Percentiles rank a stretch among this genome's conserved stretches.
These are phyloP conservation scores for Myxozyma geophila DNA, from an alignment of 805 yeast species.

Conservation along the genomic window DNA sequence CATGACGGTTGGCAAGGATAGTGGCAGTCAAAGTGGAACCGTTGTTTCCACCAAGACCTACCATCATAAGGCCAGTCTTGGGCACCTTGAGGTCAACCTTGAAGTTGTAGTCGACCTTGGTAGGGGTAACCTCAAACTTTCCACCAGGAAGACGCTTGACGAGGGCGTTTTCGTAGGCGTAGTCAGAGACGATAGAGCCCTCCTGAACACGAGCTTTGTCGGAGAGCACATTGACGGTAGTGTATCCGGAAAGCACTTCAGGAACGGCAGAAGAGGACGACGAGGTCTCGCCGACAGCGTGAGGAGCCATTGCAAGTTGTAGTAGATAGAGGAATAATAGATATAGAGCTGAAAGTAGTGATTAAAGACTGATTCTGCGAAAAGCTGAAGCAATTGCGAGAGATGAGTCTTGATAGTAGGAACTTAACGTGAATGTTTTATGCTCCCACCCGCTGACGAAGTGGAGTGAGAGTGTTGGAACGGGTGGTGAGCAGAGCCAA, in stretches of 20 bases:
- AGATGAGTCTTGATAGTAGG: neutral
- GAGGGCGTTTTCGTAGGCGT: constrained; percentile 71
- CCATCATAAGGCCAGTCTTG: constrained; percentile 79
- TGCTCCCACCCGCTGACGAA: constrained; percentile 51
- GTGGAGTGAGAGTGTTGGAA: constrained; percentile 50
- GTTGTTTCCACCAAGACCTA: constrained; percentile 96
- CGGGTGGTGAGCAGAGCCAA: constrained; percentile 52
- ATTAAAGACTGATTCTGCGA: too few relatives aligned
- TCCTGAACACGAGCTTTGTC: constrained; percentile 57
- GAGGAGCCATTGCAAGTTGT: constrained; percentile 44
- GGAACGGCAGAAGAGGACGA: constrained; percentile 42
- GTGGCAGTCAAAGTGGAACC: constrained; percentile 91
- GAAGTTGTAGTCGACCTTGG: constrained; percentile 75
- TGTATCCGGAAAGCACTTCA: constrained; percentile 47
- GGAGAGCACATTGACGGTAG: constrained; percentile 58
- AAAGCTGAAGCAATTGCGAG: neutral
- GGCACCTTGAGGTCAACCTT: constrained; percentile 82
- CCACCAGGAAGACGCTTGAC: constrained; percentile 35
- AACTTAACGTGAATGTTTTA: constrained; percentile 52
- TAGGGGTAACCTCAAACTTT: constrained; percentile 68
- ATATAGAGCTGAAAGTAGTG: constrained; percentile 45
- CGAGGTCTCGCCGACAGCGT: constrained; percentile 37
- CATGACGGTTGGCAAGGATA: constrained; percentile 79
- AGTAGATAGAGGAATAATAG: constrained; percentile 33
- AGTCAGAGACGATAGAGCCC: constrained; percentile 56